Conservation (phyloP, 139 green algal species). For the Micromonas pusilla region DNA sequence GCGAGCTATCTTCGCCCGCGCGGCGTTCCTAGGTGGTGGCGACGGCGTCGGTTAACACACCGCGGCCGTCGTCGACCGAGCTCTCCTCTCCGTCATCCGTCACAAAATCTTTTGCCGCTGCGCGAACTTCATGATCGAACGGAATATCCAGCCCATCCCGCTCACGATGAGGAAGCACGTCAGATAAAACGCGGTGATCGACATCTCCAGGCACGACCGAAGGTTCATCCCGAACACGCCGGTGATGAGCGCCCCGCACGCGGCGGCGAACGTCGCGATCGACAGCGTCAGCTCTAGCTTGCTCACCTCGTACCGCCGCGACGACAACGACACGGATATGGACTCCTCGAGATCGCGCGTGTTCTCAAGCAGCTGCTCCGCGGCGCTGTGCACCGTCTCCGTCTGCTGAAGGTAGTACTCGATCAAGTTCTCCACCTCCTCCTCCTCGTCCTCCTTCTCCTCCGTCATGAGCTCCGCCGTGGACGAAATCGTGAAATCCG, state of each 20-base stretch:
- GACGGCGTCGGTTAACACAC: no score
- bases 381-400: constrained; percentile 27
- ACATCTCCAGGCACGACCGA: constrained; percentile 36
- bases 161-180: constrained; percentile 8
- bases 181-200: constrained; percentile 31
- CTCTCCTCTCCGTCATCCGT: background rate
- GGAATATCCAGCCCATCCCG: background rate
- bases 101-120: background rate
- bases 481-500: constrained; percentile 27
- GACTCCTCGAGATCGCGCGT: constrained; percentile 47
- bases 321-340: constrained; percentile 40
- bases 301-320: constrained; percentile 40
- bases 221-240: constrained; percentile 58
- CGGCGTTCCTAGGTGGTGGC: no score
- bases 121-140: background rate
- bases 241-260: constrained; percentile 42
- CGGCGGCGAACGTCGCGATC: constrained; percentile 45
- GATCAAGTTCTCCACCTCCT: constrained; percentile 51
- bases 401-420: constrained; percentile 50
- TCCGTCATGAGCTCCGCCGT: constrained; percentile 12
- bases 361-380: constrained; percentile 42
- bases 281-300: constrained; percentile 46
- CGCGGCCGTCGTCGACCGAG: background rate
- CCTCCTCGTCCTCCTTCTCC: constrained; percentile 22
- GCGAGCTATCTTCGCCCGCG: no score